Evolutionary conservation across 179 eudicot species (phyloP), one percentile per base, ranked within the genome.

Genomic region (Silene coronaria): DNA sequence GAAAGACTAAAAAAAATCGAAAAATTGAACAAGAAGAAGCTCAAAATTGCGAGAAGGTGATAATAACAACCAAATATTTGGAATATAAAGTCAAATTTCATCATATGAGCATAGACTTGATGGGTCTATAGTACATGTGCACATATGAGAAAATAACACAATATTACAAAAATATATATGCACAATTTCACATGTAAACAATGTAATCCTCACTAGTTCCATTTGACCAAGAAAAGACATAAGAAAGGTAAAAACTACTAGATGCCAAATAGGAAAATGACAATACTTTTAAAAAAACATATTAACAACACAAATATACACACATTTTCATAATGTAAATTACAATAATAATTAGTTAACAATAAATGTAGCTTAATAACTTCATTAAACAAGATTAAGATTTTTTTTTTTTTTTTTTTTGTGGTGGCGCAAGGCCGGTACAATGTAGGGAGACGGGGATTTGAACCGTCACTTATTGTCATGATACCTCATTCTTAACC

Each of bases 181-280:
- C 70, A 42, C 28, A 68, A 19, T 65, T 68, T 60, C 70, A n/a
- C 36, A 73, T 69, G 58, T 45, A 78, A 53, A 46, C 75, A 73
- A 70, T 70, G 19, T 22, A 73, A 53, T 19, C 28, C 59, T 63
- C 71, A 74, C 78, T 74, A 74, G 68, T 81, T 78, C 78, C 84
- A 74, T 74, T 65, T 48, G 68, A 61, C 23, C 72, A 77, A 70
- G 69, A 69, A 81, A 78, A 81, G 57, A 74, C 78, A 74, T 59
- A 65, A 74, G 67, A 81, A 74, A 6, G 76, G 81, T 53, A 67
- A 78, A 81, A 61, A 34, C 42, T 32, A 65, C 81, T 74, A 78
- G 26, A 75, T 69, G 76, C 73, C 84, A 81, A 69, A 74, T 34
- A 45, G 48, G 45, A 74, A 81, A 74, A 70, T 73, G 81, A 74